A percentile compares a stretch with the other conserved stretches of the same genome.
Conservation (phyloP, 164 flowering plant species). For the Vitis rupestris region DNA sequence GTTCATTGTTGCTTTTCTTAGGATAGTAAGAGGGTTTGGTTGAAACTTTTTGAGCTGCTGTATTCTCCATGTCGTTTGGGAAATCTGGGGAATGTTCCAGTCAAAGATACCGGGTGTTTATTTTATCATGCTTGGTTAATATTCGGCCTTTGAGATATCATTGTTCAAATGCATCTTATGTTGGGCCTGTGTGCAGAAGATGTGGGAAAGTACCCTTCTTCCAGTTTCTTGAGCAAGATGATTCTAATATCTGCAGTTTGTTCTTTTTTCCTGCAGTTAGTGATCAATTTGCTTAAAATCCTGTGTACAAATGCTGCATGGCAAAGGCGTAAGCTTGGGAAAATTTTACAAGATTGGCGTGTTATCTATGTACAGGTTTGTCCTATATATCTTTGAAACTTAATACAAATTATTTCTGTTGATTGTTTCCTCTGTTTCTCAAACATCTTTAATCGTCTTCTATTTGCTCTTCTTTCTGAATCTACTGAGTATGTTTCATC, state of each 20-base stretch:
- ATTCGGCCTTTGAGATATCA: too few species aligned
- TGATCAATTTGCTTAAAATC: constrained; percentile 74
- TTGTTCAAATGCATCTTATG: too few species aligned
- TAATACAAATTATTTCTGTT: too few species aligned
- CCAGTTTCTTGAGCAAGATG: neutral
- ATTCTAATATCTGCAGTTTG: constrained; percentile 15
- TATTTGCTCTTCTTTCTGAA: too few species aligned
- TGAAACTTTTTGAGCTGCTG: too few species aligned
- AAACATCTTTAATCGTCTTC: neutral
- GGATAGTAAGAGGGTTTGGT: too few species aligned
- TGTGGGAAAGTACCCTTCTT: neutral
- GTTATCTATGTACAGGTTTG: constrained; percentile 81
- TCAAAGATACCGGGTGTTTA: too few species aligned
- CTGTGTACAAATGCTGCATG: constrained; percentile 94
- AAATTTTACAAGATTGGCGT: constrained; percentile 94
- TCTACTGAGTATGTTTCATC: too few species aligned
- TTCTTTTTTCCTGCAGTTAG: constrained; percentile 50
- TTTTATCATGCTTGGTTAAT: too few species aligned
- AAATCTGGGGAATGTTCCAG: too few species aligned
- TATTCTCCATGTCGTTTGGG: too few species aligned
- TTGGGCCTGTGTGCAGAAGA: too few species aligned
- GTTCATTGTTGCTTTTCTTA: neutral
- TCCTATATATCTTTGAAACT: neutral
- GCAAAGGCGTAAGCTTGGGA: constrained; percentile 99
- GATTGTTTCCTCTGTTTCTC: neutral